Evolutionary conservation across 2,329 filamentous ascomycete genomes (phyloP), one percentile per base, ranked within the genome.

Genomic region (Tolypocladium inflatum): DNA sequence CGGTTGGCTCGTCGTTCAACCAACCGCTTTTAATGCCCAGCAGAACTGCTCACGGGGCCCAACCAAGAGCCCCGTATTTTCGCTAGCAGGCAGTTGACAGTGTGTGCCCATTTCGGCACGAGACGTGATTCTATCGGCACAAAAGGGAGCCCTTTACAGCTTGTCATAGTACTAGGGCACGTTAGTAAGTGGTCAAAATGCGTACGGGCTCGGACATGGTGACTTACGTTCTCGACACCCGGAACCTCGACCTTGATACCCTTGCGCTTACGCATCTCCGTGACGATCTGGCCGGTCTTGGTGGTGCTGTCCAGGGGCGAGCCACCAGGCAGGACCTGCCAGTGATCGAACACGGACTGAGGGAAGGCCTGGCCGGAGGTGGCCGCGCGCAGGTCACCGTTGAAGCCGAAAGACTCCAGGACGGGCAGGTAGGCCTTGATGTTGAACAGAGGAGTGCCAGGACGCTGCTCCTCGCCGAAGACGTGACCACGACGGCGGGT

Each of bases 391-490:
- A 99, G 89, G 81, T 97, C 94, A 76, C 86, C 89, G 80, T 95
- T 96, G 90, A 99, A 99, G 79, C 94, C 94, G 84, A 96, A 96
- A 39, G 92, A 96, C 83, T 96, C 91, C 80, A 92, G 90, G 83
- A 96, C 90, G 75, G 91, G 91, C 68, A 96, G 84, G 83, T 96
- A 96, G 63, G 91, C 91, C 86, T 96, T 96, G 85, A 99, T 90
- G 79, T 90, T 97, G 90, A 97, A 99, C 63, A 99, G 89, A 79
- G 94, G 94, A 76, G 94, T 99, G 80, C 94, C 94, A 64, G 93
- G 90, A 74, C 94, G 91, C 85, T 99, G 94, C 84, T 95, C 90
- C 84, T 99, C 94, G 76, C 83, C 83, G 86, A 97, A 97, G 80
- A 99, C 94, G 87, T 97, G 93, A 85, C 94, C 94, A 89, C 94